These are phyloP conservation scores for Symmetrospora coprosmae DNA, from an alignment of 768 basidiomycete genomes.

Conservation along the genomic window DNA sequence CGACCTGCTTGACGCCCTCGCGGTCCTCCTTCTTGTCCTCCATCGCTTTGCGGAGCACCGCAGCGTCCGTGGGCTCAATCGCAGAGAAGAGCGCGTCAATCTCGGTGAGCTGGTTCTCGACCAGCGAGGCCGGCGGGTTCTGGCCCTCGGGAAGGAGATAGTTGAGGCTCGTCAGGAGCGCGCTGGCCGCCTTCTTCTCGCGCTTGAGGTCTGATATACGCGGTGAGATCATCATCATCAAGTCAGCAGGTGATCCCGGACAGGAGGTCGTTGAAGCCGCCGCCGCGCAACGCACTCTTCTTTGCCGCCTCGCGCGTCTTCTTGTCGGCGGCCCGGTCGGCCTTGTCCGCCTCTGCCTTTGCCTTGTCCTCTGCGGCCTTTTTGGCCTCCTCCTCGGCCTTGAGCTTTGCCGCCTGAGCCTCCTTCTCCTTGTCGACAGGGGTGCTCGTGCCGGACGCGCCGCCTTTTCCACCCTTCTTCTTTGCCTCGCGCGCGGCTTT, in stretches of 20 bases:
- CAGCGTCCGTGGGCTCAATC: constrained; percentile 39
- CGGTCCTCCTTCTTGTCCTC: constrained; percentile 37
- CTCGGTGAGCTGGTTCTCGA: constrained; percentile 40
- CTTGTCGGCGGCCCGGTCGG: constrained; percentile 78
- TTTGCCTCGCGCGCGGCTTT: constrained; percentile 85
- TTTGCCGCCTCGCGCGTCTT: constrained; percentile 56
- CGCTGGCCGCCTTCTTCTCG: constrained; percentile 37
- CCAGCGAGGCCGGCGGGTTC: constrained; percentile 36
- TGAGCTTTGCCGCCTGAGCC: constrained; percentile 53
- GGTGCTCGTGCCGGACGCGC: constrained; percentile 43
- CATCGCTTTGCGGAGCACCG: constrained; percentile 38
- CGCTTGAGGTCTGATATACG: constrained; percentile 6
- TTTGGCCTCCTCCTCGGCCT: constrained; percentile 46
- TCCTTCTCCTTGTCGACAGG: constrained; percentile 46
- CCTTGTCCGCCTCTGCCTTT: constrained; percentile 67
- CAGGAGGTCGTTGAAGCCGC: constrained; percentile 25
- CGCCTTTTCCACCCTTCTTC: constrained; percentile 43
- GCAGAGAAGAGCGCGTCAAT: constrained; percentile 38
- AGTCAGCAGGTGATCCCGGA: not conserved
- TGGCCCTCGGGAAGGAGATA: constrained; percentile 39
- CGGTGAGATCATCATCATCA: not conserved
- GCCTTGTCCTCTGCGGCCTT: constrained; percentile 67
- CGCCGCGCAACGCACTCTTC: constrained; percentile 28
- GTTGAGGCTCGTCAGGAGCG: constrained; percentile 39
- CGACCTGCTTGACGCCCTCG: constrained; percentile 35